phyloP scores from a whole-genome alignment of 2,329 filamentous ascomycete genomes.

The Aspergillus latus region DNA sequence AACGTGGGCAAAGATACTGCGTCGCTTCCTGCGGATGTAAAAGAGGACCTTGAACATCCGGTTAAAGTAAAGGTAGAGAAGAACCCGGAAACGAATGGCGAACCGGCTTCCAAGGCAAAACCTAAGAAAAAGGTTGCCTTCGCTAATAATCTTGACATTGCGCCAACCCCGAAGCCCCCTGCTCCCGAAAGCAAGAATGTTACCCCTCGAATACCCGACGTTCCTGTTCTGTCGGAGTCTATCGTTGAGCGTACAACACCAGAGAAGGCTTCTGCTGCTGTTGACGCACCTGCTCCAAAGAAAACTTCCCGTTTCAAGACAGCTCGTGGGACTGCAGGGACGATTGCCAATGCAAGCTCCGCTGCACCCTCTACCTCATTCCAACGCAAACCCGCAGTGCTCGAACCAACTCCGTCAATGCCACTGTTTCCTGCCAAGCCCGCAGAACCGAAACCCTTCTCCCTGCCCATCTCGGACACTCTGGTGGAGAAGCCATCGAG shows the following conservation, averaged over 20 bases:
- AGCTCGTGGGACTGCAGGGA: slow-evolving; percentile 26
- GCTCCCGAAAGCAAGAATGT: slow-evolving; percentile 28
- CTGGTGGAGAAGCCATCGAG: slow-evolving; percentile 20
- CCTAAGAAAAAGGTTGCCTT: slow-evolving; percentile 75
- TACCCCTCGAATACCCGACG: slow-evolving; percentile 29
- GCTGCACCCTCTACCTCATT: slow-evolving; percentile 17
- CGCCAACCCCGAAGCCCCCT: slow-evolving; percentile 45
- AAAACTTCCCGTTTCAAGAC: slow-evolving; percentile 48
- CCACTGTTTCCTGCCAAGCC: slow-evolving; percentile 41
- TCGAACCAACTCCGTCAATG: slow-evolving; percentile 26
- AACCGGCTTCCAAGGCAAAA: slow-evolving; percentile 26
- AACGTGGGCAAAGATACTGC: slow-evolving; percentile 55
- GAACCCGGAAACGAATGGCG: slow-evolving; percentile 15
- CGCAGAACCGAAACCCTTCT: slow-evolving; percentile 39
- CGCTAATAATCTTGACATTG: slow-evolving; percentile 70
- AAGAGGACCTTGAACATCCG: slow-evolving; percentile 31
- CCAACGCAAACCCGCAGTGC: slow-evolving; percentile 23
- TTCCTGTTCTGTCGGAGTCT: slow-evolving; percentile 41
- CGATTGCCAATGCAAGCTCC: slow-evolving; percentile 6
- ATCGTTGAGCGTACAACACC: slow-evolving; percentile 44
- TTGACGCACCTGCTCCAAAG: slow-evolving; percentile 30
- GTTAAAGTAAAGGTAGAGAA: slow-evolving; percentile 27
- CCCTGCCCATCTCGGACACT: slow-evolving; percentile 34
- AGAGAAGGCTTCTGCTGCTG: slow-evolving; percentile 20
- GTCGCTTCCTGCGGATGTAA: slow-evolving; percentile 35